phyloP scores from a whole-genome alignment of 345 rosid genomes.

The Erysimum cheiranthoides region DNA sequence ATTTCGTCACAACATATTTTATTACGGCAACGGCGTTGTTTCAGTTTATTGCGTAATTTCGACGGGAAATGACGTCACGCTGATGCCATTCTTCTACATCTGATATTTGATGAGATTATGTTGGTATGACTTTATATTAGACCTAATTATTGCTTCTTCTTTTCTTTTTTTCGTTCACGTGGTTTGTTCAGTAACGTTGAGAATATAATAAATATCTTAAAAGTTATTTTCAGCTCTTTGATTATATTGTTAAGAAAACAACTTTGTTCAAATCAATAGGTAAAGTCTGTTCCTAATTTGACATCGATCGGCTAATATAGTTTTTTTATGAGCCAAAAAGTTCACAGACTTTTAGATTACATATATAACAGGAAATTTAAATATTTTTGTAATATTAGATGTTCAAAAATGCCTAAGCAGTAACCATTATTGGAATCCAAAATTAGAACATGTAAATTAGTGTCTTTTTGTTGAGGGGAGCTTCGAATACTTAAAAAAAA shows the following conservation, averaged over 20 bases:
- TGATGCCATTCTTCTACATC: constrained; percentile 12
- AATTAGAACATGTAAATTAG: background rate
- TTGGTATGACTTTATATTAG: constrained; percentile 31
- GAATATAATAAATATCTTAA: constrained; percentile 18
- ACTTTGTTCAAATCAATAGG: background rate
- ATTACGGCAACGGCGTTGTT: constrained; percentile 3
- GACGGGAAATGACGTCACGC: constrained; percentile 40
- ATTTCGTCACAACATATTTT: constrained; percentile 14
- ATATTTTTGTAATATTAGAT: background rate
- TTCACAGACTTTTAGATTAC: too few relatives aligned
- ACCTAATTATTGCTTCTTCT: constrained; percentile 29
- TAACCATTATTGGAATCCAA: background rate
- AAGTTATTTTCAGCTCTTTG: constrained; percentile 15
- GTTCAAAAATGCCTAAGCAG: background rate
- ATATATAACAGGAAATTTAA: too few relatives aligned
- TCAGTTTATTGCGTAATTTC: background rate
- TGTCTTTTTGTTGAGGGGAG: background rate
- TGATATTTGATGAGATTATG: constrained; percentile 1
- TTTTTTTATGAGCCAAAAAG: background rate
- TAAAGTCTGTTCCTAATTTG: constrained; percentile 4
- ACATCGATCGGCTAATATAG: background rate
- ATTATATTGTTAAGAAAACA: constrained; percentile 9
- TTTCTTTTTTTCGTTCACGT: constrained; percentile 28
- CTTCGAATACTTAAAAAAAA: background rate
- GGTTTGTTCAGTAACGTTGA: constrained; percentile 38